phyloP scores from a whole-genome alignment of 2,329 filamentous ascomycete species.

The Fusarium foetens region DNA sequence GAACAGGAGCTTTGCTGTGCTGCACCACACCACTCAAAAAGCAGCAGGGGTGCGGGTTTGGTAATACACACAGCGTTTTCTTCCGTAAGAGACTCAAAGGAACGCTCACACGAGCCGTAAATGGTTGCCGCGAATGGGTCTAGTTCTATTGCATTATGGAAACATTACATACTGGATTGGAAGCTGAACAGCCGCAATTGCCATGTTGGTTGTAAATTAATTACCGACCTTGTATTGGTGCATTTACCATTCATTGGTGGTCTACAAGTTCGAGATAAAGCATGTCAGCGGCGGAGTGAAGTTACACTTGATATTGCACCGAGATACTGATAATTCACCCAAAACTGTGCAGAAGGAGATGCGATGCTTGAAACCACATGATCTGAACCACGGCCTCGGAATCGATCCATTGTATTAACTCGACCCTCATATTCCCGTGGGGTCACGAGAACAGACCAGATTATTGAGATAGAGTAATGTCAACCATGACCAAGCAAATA shows the following conservation, averaged over 20 bases:
- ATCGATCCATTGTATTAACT: conserved; percentile 20
- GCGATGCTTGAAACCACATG: neutral
- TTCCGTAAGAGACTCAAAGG: neutral
- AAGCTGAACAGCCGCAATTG: neutral
- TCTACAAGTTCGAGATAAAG: conserved; percentile 3
- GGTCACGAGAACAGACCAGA: conserved; percentile 26
- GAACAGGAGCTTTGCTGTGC: neutral
- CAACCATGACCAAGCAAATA: conserved; percentile 22
- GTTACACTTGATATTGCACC: neutral
- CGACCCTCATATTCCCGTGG: neutral
- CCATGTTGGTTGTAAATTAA: neutral
- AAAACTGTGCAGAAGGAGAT: neutral
- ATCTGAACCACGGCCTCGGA: conserved; percentile 18
- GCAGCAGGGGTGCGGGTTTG: neutral
- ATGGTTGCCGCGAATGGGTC: conserved; percentile 7
- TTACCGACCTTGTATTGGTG: neutral
- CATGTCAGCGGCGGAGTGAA: neutral
- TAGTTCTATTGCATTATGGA: conserved; percentile 12
- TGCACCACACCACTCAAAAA: neutral
- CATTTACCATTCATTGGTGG: neutral
- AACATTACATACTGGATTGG: conserved; percentile 7
- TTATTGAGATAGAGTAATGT: conserved; percentile 25
- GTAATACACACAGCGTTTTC: neutral
- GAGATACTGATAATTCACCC: neutral
- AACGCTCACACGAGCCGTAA: conserved; percentile 10